These are phyloP conservation scores for Malassezia slooffiae DNA, from an alignment of 1,284 basidiomycete genomes.

Conservation along the genomic window DNA sequence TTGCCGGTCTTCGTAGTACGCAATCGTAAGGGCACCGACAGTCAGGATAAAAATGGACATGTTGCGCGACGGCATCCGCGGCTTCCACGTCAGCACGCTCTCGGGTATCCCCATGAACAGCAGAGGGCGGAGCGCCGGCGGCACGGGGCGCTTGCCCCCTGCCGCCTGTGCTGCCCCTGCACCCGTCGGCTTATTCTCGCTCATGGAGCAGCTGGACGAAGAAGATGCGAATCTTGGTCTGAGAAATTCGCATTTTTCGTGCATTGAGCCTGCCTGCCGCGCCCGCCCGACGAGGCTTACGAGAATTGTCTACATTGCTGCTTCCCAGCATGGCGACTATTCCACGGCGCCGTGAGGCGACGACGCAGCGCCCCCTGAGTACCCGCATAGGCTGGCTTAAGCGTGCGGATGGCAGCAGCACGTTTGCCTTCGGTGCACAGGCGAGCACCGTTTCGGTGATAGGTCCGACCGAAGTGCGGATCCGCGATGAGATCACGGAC, in stretches of 20 bases:
- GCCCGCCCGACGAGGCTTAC: not conserved
- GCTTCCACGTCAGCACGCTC: constrained; percentile 49
- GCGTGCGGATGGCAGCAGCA: constrained; percentile 29
- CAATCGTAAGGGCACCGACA: constrained; percentile 59
- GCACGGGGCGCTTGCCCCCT: constrained; percentile 1
- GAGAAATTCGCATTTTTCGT: not conserved
- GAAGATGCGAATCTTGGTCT: not conserved
- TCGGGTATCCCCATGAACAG: constrained; percentile 50
- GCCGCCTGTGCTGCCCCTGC: not conserved
- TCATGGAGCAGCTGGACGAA: constrained; percentile 1
- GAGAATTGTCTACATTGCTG: too few species aligned
- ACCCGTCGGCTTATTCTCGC: not conserved
- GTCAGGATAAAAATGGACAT: constrained; percentile 81
- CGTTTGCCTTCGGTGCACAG: constrained; percentile 31
- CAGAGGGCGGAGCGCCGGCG: constrained; percentile 40
- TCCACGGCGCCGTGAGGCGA: constrained; percentile 4
- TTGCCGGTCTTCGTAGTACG: constrained; percentile 72
- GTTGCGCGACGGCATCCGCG: constrained; percentile 68
- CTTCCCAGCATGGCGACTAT: too few species aligned
- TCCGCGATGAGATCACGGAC: constrained; percentile 52
- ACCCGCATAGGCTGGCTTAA: constrained; percentile 16
- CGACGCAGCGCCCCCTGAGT: constrained; percentile 19
- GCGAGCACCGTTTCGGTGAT: constrained; percentile 47
- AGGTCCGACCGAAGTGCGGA: constrained; percentile 52
- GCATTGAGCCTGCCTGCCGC: not conserved